phyloP scores from a whole-genome alignment of 2,329 filamentous ascomycete species.

The Calonectria crousiana region DNA sequence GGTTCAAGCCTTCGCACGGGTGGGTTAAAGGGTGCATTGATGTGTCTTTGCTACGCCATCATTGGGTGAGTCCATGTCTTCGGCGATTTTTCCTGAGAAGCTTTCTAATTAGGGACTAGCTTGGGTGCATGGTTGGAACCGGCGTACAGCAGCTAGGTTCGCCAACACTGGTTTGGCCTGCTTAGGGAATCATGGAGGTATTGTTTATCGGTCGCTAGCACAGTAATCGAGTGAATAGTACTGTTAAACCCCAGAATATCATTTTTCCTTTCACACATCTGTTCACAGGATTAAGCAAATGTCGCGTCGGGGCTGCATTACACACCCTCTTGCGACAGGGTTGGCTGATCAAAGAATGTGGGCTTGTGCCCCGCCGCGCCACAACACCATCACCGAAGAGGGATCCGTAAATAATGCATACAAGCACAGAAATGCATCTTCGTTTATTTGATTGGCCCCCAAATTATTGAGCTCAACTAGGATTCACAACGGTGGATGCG shows the following conservation, averaged over 20 bases:
- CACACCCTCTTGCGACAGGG: not conserved
- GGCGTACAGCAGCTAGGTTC: not conserved
- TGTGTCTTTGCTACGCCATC: conserved; percentile 64
- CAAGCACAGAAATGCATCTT: not conserved
- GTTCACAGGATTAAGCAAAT: not conserved
- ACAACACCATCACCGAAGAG: not conserved
- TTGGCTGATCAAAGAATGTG: not conserved
- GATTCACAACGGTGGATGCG: not conserved
- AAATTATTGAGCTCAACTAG: not conserved
- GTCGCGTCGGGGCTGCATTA: not conserved
- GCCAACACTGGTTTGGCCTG: not conserved
- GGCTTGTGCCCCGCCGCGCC: not conserved
- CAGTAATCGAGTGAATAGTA: not conserved
- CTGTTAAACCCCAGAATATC: not conserved
- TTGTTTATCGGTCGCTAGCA: not conserved
- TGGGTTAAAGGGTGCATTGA: conserved; percentile 63
- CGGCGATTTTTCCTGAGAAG: not conserved
- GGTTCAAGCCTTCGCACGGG: conserved; percentile 70
- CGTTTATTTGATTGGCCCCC: not conserved
- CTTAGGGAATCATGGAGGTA: too few relatives aligned
- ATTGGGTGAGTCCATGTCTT: conserved; percentile 48
- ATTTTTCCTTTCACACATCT: not conserved
- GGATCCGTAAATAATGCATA: not conserved
- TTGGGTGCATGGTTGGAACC: not conserved
- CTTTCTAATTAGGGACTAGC: not conserved